Conservation (phyloP, 2,329 filamentous ascomycete genomes). For the Colletotrichum viniferum region DNA sequence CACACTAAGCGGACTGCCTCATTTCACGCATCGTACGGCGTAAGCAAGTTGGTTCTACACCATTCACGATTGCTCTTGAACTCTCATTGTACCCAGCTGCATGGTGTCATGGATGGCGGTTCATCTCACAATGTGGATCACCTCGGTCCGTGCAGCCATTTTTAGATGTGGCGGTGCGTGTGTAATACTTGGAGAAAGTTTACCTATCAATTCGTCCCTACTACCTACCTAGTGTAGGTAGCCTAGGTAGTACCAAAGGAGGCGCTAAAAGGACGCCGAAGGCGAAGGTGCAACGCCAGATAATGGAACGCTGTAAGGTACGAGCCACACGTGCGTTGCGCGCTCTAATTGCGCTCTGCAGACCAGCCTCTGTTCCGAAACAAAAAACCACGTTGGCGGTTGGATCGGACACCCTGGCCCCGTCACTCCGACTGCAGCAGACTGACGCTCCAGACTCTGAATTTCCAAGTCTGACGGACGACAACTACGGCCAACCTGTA, state of each 20-base stretch:
- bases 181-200: background rate
- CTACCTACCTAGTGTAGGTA: background rate
- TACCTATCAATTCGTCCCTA: background rate
- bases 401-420: conserved; percentile 21
- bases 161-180: conserved; percentile 6
- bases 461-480: background rate
- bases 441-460: background rate
- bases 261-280: background rate
- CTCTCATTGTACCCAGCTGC: background rate
- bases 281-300: background rate
- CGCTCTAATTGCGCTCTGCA: background rate
- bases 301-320: background rate
- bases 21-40: background rate
- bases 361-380: background rate
- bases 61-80: too few species aligned
- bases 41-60: too few species aligned
- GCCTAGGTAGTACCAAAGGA: background rate
- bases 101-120: background rate
- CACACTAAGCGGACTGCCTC: background rate
- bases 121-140: background rate
- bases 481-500: background rate
- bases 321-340: conserved; percentile 1
- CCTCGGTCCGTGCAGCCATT: background rate
- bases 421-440: background rate
- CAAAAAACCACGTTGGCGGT: conserved; percentile 8